Conservation (phyloP, 1,284 basidiomycete genomes). For the Ganoderma meredithae region DNA sequence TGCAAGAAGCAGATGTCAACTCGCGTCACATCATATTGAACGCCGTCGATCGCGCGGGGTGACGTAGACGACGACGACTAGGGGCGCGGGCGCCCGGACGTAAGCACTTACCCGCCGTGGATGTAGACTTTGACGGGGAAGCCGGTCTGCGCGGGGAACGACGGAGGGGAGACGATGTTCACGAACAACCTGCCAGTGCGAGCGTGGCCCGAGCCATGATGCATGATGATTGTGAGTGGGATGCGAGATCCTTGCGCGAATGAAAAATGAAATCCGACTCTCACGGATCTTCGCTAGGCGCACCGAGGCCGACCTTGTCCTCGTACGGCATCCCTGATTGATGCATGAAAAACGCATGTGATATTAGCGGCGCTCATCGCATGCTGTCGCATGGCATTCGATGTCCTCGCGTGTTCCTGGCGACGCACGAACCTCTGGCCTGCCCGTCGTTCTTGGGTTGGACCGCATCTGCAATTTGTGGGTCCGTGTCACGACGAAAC, state of each 20-base stretch:
- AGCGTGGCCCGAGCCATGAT: too few species aligned
- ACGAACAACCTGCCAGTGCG: constrained; percentile 59
- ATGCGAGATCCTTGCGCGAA: background rate
- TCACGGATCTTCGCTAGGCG: constrained; percentile 76
- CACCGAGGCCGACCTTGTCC: constrained; percentile 69
- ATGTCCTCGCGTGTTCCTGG: background rate
- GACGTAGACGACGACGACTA: background rate
- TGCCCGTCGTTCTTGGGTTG: constrained; percentile 74
- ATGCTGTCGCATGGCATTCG: background rate
- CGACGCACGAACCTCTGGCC: constrained; percentile 48
- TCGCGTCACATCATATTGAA: background rate
- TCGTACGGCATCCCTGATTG: constrained; percentile 51
- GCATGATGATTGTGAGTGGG: background rate
- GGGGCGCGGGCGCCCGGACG: constrained; percentile 16
- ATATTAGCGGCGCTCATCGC: background rate
- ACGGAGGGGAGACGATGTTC: constrained; percentile 73
- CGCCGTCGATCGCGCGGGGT: background rate
- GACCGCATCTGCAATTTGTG: constrained; percentile 52
- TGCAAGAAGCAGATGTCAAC: too few species aligned
- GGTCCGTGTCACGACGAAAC: background rate
- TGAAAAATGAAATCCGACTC: constrained; percentile 23
- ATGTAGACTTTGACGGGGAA: constrained; percentile 79
- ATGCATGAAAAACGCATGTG: background rate
- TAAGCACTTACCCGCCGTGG: constrained; percentile 64
- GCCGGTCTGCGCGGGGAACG: constrained; percentile 52